Base-by-base conservation (phyloP, 2,329 filamentous ascomycete genomes). In the Aspergillus brunneoviolaceus region DNA sequence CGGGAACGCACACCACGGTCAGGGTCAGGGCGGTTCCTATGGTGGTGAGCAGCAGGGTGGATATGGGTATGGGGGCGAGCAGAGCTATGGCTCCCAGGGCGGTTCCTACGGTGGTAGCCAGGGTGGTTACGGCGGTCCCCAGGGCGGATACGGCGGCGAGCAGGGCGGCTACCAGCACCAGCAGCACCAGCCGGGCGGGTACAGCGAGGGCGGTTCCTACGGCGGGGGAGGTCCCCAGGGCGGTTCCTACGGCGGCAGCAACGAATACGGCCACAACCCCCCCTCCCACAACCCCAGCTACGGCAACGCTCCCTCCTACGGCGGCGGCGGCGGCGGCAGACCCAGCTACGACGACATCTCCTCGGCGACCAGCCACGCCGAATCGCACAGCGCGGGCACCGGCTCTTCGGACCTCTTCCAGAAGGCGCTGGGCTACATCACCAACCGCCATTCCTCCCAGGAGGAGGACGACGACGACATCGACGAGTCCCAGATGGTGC, bases 401-500 rank as follows among this genome's bases (percentile, higher is more conserved):
- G 77, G 82, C 35, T 81, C 84, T 5, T 69, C 67, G 14, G 39
- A 45, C 5, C 65, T 89, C 48, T 89, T 89, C 78, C 80, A 77
- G 63, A 78, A 74, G 21, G 86, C 84, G 1, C 72, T 89, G 23
- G 78, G 80, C 55, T 79, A 83, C 72, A 76, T 90, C 45, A 65
- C 73, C 11, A 63, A 70, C 2, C 73, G 77, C 16, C 81, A 85
- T 63, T 81, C 84, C 70, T 80, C 84, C 69, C 77, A 81, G 27
- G 72, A 77, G 21, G 74, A 83, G 42, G 60, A 55, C 12, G 27
- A 84, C 12, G 27, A 84, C 57, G 80, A 84, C 35, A 71, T 89
- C 19, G 83, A 90, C 66, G 86, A 89, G 72, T 73, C 85, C 54
- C 79, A 91, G 62, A 89, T 89, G 19, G 85, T 94, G 23, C 81